Percentiles rank a stretch among this genome's conserved stretches.
phyloP scores from a whole-genome alignment of 495 filamentous ascomycete genomes.

The Aspergillus homomorphus region DNA sequence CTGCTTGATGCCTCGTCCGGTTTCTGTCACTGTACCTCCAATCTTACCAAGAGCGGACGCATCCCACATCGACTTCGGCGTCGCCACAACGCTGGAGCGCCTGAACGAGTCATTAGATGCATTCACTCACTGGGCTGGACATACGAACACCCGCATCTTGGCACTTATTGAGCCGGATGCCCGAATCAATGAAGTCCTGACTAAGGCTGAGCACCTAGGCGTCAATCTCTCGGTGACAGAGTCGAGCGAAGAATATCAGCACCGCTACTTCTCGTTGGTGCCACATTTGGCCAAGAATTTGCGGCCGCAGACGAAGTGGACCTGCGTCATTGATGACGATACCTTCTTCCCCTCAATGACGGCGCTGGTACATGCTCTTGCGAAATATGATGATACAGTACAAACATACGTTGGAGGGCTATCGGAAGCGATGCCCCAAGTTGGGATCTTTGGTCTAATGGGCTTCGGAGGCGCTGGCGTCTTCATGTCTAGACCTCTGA shows the following conservation, averaged over 20 bases:
- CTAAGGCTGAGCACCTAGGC: slow-evolving; percentile 40
- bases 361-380: slow-evolving; percentile 45
- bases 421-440: slow-evolving; percentile 52
- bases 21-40: slow-evolving; percentile 33
- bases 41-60: slow-evolving; percentile 41
- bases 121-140: slow-evolving; percentile 60
- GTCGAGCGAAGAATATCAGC: slow-evolving; percentile 47
- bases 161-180: slow-evolving; percentile 52
- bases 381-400: slow-evolving; percentile 43
- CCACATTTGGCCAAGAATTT: slow-evolving; percentile 46
- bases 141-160: slow-evolving; percentile 54
- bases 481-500: slow-evolving; percentile 52
- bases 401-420: slow-evolving; percentile 55
- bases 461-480: slow-evolving; percentile 62
- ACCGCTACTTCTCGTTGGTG: slow-evolving; percentile 60
- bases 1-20: slow-evolving; percentile 33
- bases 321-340: slow-evolving; percentile 66
- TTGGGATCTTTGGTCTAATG: slow-evolving; percentile 48
- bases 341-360: slow-evolving; percentile 60
- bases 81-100: slow-evolving; percentile 56
- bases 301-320: slow-evolving; percentile 54
- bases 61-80: slow-evolving; percentile 57
- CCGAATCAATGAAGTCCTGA: slow-evolving; percentile 26
- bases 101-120: slow-evolving; percentile 54
- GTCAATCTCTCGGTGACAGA: slow-evolving; percentile 53